Base-by-base conservation (phyloP, 768 basidiomycete species). In the Amanita inopinata region DNA sequence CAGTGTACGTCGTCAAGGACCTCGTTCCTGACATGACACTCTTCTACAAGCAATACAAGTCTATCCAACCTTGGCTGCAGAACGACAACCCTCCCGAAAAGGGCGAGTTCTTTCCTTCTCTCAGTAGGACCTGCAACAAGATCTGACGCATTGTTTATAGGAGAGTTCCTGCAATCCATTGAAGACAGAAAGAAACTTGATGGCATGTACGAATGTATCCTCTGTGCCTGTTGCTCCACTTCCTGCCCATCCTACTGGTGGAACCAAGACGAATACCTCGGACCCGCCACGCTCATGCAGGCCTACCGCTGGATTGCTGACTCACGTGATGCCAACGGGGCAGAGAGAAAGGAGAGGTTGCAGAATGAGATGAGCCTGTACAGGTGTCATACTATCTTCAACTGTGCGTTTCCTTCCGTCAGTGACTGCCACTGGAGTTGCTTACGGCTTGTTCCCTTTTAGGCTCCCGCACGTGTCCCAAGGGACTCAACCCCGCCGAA, bases 11-110 rank as follows among this genome's bases (percentile, higher is more conserved):
- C 57, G 91, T 98, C 63, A 97, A 98, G 71, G 96, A 99, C 66
- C 82, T 99, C 56, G 93, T 99, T 2, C 89, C 87, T 14, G 84
- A 89, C 67, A 69, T 87, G 52, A 87, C 85, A 7, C 78, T 78
- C 50, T 93, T 93, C 76, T 93, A 92, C 80, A 97, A 98, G 63
- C 96, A 99, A 61, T 98, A 99, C 85, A 98, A 98, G 67, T 93
- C 92, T 12, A 94, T 99, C 62, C 82, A 99, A 61, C 94, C 94
- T 3, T 98, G 81, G 71, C 74, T 97, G 27, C 83, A 94, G 71
- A 92, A 91, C 63, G 84, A 91, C 61, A 89, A 86, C 61, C 83
- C 83, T 0, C 92, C 92, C 2, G 86, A 71, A 50, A 64, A 79
- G 48, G 78, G 69, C 63, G 37, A 14, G 56, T 46, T 2, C 15